These are phyloP conservation scores for Penicillium canariense DNA, from an alignment of 495 filamentous ascomycete species.

Conservation along the genomic window DNA sequence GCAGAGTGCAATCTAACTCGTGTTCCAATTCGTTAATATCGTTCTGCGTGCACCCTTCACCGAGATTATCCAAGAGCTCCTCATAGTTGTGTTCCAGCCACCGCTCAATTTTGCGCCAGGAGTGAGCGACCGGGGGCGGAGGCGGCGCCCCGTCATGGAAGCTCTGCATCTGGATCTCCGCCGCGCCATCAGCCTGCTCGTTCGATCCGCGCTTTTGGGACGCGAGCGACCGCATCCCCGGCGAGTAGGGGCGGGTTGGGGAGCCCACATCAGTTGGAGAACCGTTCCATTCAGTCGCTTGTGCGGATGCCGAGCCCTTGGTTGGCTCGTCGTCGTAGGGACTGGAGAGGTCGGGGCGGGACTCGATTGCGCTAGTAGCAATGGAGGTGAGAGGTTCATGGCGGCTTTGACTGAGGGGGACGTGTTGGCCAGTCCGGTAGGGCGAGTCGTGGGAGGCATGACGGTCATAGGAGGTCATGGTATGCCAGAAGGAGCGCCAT, in stretches of 20 bases:
- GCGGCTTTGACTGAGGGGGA: slow-evolving; percentile 70
- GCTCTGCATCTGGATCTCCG: slow-evolving; percentile 94
- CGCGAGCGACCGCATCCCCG: slow-evolving; percentile 76
- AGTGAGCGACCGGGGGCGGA: slow-evolving; percentile 80
- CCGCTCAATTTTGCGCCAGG: slow-evolving; percentile 88
- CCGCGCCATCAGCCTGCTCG: slow-evolving; percentile 59
- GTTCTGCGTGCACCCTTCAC: slow-evolving; percentile 87
- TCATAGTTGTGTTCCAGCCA: slow-evolving; percentile 96
- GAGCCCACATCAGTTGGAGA: slow-evolving; percentile 58
- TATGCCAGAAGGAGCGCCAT: slow-evolving; percentile 90
- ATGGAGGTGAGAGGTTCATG: slow-evolving; percentile 74
- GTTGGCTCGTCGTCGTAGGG: slow-evolving; percentile 69
- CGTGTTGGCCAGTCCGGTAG: slow-evolving; percentile 76
- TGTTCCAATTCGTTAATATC: slow-evolving; percentile 97
- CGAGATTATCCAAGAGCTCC: slow-evolving; percentile 88
- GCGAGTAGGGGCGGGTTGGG: slow-evolving; percentile 72
- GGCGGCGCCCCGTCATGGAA: slow-evolving; percentile 91
- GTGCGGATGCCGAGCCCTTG: slow-evolving; percentile 52
- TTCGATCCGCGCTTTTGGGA: slow-evolving; percentile 56
- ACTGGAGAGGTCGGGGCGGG: slow-evolving; percentile 67
- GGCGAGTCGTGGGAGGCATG: slow-evolving; percentile 85
- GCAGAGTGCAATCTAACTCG: slow-evolving; percentile 90
- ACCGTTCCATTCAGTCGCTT: slow-evolving; percentile 56
- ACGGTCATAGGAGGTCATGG: slow-evolving; percentile 78
- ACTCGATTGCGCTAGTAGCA: slow-evolving; percentile 73